Percentiles rank a stretch among this genome's conserved stretches.
These are phyloP conservation scores for Eutypa lata DNA, from an alignment of 2,329 filamentous ascomycete genomes.

Conservation along the genomic window DNA sequence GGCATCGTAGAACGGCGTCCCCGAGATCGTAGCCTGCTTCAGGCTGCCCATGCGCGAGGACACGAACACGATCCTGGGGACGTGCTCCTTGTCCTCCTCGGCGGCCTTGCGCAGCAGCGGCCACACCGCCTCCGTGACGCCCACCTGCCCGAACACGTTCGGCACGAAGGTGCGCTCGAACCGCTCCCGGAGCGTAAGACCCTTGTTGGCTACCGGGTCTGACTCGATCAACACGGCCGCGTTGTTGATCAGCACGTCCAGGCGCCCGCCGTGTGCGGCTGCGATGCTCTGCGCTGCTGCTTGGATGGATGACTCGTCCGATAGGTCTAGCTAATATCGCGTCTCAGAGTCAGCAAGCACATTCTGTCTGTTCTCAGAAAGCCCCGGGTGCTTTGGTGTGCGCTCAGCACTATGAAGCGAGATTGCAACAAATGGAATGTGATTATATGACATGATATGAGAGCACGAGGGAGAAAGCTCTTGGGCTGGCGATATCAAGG, in stretches of 20 bases:
- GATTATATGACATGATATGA: too few species aligned
- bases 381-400: too few species aligned
- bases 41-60: slow-evolving; percentile 34
- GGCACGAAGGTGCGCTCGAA: slow-evolving; percentile 35
- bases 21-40: slow-evolving; percentile 22
- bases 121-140: slow-evolving; percentile 23
- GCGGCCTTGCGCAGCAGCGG: slow-evolving; percentile 27
- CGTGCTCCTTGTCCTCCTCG: not conserved
- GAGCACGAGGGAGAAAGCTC: too few species aligned
- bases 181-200: slow-evolving; percentile 26
- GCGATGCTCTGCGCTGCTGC: slow-evolving; percentile 20
- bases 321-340: slow-evolving; percentile 7
- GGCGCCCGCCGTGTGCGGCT: slow-evolving; percentile 16
- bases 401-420: too few species aligned
- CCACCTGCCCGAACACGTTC: slow-evolving; percentile 33
- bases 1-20: slow-evolving; percentile 19
- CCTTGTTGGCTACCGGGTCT: slow-evolving; percentile 3
- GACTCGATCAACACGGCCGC: slow-evolving; percentile 29
- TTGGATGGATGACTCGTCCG: slow-evolving; percentile 20
- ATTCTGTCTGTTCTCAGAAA: too few species aligned
- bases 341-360: too few species aligned
- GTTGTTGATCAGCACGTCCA: slow-evolving; percentile 36
- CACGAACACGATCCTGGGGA: slow-evolving; percentile 37
- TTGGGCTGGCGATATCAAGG: too few species aligned
- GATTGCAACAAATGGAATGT: too few species aligned